Evolutionary conservation across 768 basidiomycete genomes (phyloP).

Genomic region (Mycena galericulata): DNA sequence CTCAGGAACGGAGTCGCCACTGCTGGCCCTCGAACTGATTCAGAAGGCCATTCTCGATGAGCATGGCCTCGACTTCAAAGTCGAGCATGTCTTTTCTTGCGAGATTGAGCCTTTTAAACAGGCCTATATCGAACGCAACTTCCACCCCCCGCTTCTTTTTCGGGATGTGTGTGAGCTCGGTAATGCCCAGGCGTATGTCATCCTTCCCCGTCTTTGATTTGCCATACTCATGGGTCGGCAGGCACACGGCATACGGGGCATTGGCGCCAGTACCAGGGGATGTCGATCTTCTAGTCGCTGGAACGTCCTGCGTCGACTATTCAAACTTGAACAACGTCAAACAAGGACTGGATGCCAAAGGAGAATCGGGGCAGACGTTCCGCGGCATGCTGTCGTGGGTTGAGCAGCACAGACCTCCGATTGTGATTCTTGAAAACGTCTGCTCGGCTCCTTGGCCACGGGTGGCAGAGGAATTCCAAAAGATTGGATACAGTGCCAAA

Average conservation of each 20-base stretch:
- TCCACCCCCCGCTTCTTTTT: conserved; percentile 91
- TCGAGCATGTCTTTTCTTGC: conserved; percentile 96
- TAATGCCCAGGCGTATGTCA: conserved; percentile 71
- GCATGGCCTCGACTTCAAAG: conserved; percentile 70
- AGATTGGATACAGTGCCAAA: conserved; percentile 80
- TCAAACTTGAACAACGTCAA: conserved; percentile 96
- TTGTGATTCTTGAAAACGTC: conserved; percentile 97
- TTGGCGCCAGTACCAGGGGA: conserved; percentile 88
- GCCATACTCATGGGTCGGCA: conserved; percentile 44
- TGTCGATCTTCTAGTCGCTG: conserved; percentile 91
- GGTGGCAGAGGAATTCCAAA: conserved; percentile 82
- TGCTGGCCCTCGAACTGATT: conserved; percentile 90
- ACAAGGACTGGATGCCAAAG: conserved; percentile 88
- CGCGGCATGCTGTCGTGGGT: conserved; percentile 97
- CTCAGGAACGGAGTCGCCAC: conserved; percentile 95
- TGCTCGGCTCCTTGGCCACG: conserved; percentile 88
- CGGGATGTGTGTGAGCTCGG: conserved; percentile 95
- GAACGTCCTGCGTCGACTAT: conserved; percentile 97
- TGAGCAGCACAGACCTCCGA: conserved; percentile 82
- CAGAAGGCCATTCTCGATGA: conserved; percentile 80
- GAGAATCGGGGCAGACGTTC: conserved; percentile 95
- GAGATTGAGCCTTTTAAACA: conserved; percentile 98
- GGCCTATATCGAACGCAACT: conserved; percentile 97
- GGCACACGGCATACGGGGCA: conserved; percentile 93
- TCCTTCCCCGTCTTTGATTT: conserved; percentile 9